Evolutionary conservation across 805 yeast species (phyloP), one percentile per base, ranked within the genome.

Genomic region (Yarrowia phangngaensis): DNA sequence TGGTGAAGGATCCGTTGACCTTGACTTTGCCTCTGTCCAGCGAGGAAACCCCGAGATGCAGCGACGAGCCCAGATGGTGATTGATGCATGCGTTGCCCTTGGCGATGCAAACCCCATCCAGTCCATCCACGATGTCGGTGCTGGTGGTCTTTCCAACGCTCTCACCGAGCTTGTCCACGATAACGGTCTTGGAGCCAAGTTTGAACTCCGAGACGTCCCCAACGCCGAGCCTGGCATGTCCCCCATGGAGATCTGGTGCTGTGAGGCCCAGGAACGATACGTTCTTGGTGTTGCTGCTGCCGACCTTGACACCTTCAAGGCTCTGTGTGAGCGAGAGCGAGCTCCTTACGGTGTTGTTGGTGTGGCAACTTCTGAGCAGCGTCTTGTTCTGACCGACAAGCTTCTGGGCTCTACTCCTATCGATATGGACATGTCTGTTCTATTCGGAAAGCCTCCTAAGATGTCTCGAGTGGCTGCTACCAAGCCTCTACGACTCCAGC

Each of bases 221-320:
- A 82, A 88, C 27, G 75, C 88, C 56, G 99, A 92, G 67, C 95
- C 95, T 40, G 95, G 97, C 52, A 87, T 92, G 97, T 90, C 97
- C 4, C 97, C 99, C 50, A 86, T 92, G 95, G 98, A 92, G 71
- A 87, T 92, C 55, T 92, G 99, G 99, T 92, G 99, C 77, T 90
- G 95, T 60, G 98, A 92, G 70, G 92, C 97, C 2, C 99, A 92
- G 70, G 99, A 92, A 68, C 81, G 99, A 67, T 92, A 89, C 60
- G 99, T 92, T 17, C 68, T 92, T 59, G 97, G 95, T 56, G 95
- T 92, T 54, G 75, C 87, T 12, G 85, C 85, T 49, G 80, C 78
- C 53, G 84, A 88, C 63, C 68, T 90, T 52, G 76, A 76, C 6
- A 57, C 71, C 16, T 92, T 92, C 69, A 76, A 78, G 61, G 76